Evolutionary conservation across 208 protist genomes (phyloP).

Genomic region (Naegleria fowleri): DNA sequence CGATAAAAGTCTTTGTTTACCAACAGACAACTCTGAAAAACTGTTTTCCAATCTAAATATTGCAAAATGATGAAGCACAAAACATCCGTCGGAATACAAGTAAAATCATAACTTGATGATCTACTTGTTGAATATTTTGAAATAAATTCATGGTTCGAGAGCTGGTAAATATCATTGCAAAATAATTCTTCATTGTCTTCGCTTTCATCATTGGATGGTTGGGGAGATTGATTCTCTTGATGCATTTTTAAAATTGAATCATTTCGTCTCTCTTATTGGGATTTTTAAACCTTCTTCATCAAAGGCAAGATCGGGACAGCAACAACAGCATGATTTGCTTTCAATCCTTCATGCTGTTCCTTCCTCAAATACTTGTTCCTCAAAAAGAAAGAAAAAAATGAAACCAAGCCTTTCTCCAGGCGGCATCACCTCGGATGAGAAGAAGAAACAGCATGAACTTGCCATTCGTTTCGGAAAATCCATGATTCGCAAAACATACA

Average conservation of each 20-base stretch:
- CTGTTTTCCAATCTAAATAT: neutral
- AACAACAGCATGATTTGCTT: no score
- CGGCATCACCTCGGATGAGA: neutral
- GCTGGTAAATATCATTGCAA: no score
- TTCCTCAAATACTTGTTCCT: no score
- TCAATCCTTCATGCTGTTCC: no score
- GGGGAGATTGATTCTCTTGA: no score
- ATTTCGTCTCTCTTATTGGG: no score
- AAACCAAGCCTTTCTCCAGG: neutral
- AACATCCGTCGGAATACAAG: neutral
- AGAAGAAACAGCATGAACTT: neutral
- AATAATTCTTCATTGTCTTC: no score
- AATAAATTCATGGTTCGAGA: no score
- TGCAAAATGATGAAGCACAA: neutral
- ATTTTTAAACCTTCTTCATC: no score
- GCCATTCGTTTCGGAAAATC: neutral
- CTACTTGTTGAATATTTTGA: neutral
- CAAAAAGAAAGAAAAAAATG: neutral
- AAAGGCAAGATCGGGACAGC: no score
- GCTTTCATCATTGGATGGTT: no score
- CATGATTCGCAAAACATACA: neutral
- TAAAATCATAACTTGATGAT: neutral
- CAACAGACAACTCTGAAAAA: neutral
- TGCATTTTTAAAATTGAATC: no score
- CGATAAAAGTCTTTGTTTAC: neutral